Evolutionary conservation across 192 early-diverging fungal genomes (phyloP).

Genomic region (Backusella sp.): DNA sequence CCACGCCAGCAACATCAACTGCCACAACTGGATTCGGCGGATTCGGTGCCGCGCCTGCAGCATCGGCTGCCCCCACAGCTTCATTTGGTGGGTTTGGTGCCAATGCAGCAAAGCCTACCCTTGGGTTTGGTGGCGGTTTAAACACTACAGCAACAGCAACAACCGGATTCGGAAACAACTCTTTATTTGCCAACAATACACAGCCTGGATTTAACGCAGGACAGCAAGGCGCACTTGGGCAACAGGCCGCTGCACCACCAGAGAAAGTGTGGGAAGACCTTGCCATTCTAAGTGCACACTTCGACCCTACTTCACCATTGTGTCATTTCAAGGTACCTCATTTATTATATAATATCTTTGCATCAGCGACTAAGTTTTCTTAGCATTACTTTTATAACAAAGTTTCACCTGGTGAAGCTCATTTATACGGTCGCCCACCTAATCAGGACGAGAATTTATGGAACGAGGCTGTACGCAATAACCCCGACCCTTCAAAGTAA

Average conservation of each 20-base stretch:
- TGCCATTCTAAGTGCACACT: conserved; percentile 65
- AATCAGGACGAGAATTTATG: conserved; percentile 70
- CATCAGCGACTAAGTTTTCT: not conserved
- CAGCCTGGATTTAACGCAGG: conserved; percentile 3
- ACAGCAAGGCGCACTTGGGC: conserved; percentile 42
- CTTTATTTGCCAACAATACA: not conserved
- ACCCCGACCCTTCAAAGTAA: conserved; percentile 85
- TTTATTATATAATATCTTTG: not conserved
- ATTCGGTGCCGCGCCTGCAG: not conserved
- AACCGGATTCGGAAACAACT: not conserved
- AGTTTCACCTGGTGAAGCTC: conserved; percentile 83
- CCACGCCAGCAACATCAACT: conserved; percentile 24
- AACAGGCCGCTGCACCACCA: conserved; percentile 34
- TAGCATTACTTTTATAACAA: conserved; percentile 95
- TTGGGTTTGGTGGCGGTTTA: conserved; percentile 12
- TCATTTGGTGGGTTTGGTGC: conserved; percentile 16
- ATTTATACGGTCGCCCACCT: conserved; percentile 70
- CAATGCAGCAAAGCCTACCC: conserved; percentile 37
- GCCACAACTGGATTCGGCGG: conserved; percentile 22
- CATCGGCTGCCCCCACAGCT: conserved; percentile 8
- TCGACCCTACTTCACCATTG: conserved; percentile 73
- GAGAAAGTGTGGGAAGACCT: conserved; percentile 61
- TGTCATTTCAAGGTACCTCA: conserved; percentile 74
- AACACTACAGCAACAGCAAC: not conserved
- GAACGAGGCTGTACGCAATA: conserved; percentile 80